Evolutionary conservation across 192 early-diverging fungal genomes (phyloP).

Genomic region (Cetraspora pellucida): DNA sequence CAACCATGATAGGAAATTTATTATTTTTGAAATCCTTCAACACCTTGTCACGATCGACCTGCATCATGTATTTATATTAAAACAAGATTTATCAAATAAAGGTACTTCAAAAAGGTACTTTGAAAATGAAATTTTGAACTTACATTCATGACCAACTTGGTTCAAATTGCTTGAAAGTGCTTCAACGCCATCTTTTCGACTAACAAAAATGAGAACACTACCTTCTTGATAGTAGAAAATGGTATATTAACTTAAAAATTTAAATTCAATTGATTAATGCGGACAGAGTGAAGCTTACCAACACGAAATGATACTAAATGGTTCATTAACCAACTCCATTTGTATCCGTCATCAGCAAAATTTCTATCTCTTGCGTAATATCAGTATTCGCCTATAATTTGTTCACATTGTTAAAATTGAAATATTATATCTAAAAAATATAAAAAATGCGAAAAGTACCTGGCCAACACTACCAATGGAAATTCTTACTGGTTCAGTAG

Average conservation of each 20-base stretch:
- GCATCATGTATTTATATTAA: conserved; percentile 54
- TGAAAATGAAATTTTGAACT: conserved; percentile 23
- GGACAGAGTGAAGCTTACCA: conserved; percentile 39
- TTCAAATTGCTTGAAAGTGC: conserved; percentile 67
- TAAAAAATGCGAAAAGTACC: conserved; percentile 30
- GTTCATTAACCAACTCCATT: conserved; percentile 75
- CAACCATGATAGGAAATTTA: conserved; percentile 62
- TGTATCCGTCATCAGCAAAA: conserved; percentile 69
- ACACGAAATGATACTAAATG: conserved; percentile 56
- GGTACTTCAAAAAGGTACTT: not conserved
- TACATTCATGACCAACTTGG: conserved; percentile 61
- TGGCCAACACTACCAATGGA: conserved; percentile 70
- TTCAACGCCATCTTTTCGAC: conserved; percentile 71
- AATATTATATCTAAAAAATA: too few relatives aligned
- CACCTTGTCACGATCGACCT: conserved; percentile 74
- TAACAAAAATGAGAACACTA: conserved; percentile 79
- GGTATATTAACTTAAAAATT: not conserved
- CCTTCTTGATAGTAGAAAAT: conserved; percentile 48
- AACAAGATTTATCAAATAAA: conserved; percentile 4
- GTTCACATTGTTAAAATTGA: not conserved
- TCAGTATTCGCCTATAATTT: conserved; percentile 66
- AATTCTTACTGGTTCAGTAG: conserved; percentile 73
- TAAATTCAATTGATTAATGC: not conserved
- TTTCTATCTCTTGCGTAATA: conserved; percentile 66
- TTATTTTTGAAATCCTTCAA: conserved; percentile 68